Evolutionary conservation across 73 alveolate genomes (phyloP), one percentile per base, ranked within the genome.

Genomic region (Stentor roeselii): DNA sequence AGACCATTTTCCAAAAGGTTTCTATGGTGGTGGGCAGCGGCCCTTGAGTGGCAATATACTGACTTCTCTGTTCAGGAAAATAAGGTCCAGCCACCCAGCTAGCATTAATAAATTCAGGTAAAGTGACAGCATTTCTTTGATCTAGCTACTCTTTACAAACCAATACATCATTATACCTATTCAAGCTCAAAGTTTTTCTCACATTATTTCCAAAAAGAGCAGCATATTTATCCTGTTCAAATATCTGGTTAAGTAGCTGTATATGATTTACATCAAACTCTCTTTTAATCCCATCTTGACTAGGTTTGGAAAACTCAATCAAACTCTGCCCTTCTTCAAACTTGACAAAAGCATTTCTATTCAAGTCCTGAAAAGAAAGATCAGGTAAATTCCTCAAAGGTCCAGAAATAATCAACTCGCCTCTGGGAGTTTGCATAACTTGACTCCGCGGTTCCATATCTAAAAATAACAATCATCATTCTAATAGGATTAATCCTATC

Each of bases 1-100:
- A 67, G 6, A 93, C 90, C 99, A 96, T 96, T 75, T 92, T 83
- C 98, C 98, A 96, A 85, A 96, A 96, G 78, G 87, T 93, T 58
- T 86, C 91, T 30, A 94, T 75, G 15, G 99, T 96, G 85, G 84
- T 87, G 31, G 74, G 39, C 60, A 89, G 76, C 21, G 99, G 99
- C 0, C 98, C 99, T 85, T 96, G 97, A 2, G 98, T 42, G 15
- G 97, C 98, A 76, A 96, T 96, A 40, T 94, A 87, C 59, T 50
- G 6, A 11, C 67, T 50, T 50, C 67, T 50, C 21, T 50, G 67
- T 50, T 50, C 67, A 50, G 67, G 67, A 50, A 11, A 6, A 50
- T 11, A 50, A 50, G 21, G 30, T 21, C 67, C 67, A 11, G 67
- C 6, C 6, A 50, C 21, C 6, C 21, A 50, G 67, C 67, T 50